Percentiles rank a stretch among this genome's conserved stretches.
These are phyloP conservation scores for Megacollybia marginata DNA, from an alignment of 768 basidiomycete genomes.

Conservation along the genomic window DNA sequence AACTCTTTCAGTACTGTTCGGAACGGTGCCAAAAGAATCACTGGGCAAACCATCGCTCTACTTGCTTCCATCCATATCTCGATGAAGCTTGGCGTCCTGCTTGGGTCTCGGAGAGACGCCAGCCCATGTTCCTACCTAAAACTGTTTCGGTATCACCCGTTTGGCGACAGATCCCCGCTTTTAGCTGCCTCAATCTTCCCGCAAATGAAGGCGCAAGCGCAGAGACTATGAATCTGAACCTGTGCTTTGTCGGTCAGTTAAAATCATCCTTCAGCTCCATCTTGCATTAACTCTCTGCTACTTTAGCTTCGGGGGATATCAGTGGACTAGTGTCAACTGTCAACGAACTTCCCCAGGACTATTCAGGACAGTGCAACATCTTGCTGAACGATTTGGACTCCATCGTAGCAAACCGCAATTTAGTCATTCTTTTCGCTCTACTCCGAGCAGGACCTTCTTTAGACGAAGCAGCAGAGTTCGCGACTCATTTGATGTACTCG, in stretches of 20 bases:
- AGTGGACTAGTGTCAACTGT: conserved; percentile 27
- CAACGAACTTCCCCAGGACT: conserved; percentile 29
- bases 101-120: conserved; percentile 19
- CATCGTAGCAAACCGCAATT: conserved; percentile 29
- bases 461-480: conserved; percentile 35
- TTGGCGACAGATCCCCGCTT: conserved; percentile 22
- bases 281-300: background rate
- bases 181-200: conserved; percentile 23
- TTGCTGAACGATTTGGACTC: conserved; percentile 32
- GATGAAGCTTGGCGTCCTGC: conserved; percentile 20
- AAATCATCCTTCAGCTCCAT: background rate
- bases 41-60: conserved; percentile 20
- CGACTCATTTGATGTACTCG: conserved; percentile 36
- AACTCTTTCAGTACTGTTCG: conserved; percentile 22
- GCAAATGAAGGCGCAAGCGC: conserved; percentile 22
- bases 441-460: conserved; percentile 30
- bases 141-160: conserved; percentile 7
- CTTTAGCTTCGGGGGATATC: conserved; percentile 25
- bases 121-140: conserved; percentile 14
- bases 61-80: conserved; percentile 20
- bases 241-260: conserved; percentile 26
- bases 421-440: conserved; percentile 30
- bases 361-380: conserved; percentile 28
- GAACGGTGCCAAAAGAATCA: conserved; percentile 22
- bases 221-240: conserved; percentile 18